Conservation (phyloP, 2,329 filamentous ascomycete species). For the Arthrobotrys conoides region DNA sequence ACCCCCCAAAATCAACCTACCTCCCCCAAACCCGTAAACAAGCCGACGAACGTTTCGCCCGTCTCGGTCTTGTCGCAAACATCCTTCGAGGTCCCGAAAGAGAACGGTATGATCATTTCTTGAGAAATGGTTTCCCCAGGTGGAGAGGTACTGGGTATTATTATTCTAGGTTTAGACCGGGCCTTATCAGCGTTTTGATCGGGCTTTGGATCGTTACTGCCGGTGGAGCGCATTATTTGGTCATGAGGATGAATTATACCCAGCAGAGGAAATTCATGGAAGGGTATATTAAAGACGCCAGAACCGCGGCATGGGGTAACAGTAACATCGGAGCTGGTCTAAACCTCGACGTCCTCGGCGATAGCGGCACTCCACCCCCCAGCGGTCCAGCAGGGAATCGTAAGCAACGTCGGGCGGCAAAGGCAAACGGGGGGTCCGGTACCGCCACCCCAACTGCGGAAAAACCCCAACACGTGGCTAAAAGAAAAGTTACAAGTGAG, state of each 20-base stretch:
- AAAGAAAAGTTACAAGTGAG: conserved; percentile 84
- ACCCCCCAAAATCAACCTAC: conserved; percentile 75
- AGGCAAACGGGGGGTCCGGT: conserved; percentile 67
- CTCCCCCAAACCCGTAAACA: conserved; percentile 81
- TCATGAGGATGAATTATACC: conserved; percentile 87
- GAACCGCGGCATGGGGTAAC: conserved; percentile 90
- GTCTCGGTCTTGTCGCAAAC: conserved; percentile 85
- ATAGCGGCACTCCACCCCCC: conserved; percentile 47
- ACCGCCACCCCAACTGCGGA: conserved; percentile 71
- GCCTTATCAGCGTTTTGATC: conserved; percentile 84
- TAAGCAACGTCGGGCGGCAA: conserved; percentile 69
- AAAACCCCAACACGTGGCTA: conserved; percentile 81
- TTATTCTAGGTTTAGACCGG: conserved; percentile 92
- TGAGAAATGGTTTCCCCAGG: conserved; percentile 90
- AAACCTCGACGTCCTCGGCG: conserved; percentile 40
- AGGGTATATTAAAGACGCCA: conserved; percentile 89
- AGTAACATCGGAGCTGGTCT: conserved; percentile 62
- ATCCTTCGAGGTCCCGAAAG: conserved; percentile 85
- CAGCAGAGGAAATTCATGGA: conserved; percentile 92
- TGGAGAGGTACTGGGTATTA: conserved; percentile 99
- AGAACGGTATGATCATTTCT: conserved; percentile 94
- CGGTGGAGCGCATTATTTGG: conserved; percentile 87
- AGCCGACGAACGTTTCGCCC: conserved; percentile 85
- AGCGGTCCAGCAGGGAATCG: conserved; percentile 66
- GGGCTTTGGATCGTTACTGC: conserved; percentile 87